Evolutionary conservation across 768 basidiomycete genomes (phyloP).

Genomic region (Termitomyces heimii): DNA sequence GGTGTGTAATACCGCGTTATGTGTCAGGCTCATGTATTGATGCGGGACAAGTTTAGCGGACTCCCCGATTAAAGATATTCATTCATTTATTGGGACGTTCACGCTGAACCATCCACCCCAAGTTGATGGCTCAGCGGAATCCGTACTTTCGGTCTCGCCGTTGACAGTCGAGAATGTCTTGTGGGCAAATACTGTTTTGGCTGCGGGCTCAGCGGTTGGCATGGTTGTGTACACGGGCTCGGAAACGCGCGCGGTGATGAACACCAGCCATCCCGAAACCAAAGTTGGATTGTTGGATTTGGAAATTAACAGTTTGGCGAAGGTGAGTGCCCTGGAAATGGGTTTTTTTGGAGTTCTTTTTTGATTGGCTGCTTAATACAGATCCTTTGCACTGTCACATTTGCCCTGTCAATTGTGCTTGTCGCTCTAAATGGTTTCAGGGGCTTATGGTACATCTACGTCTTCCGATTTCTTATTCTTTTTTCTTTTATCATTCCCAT

Average conservation of each 20-base stretch:
- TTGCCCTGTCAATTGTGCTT: constrained; percentile 83
- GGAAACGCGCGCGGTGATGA: constrained; percentile 97
- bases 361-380: constrained; percentile 21
- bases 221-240: constrained; percentile 92
- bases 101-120: constrained; percentile 55
- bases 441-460: constrained; percentile 93
- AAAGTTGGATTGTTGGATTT: constrained; percentile 89
- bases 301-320: constrained; percentile 93
- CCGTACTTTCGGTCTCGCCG: constrained; percentile 58
- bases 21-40: constrained; percentile 8
- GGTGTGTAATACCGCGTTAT: constrained; percentile 37
- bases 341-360: background rate
- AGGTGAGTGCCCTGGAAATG: constrained; percentile 56
- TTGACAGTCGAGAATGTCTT: constrained; percentile 94
- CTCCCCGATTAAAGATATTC: constrained; percentile 94
- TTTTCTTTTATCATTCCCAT: constrained; percentile 99
- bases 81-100: constrained; percentile 91
- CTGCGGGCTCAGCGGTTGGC: constrained; percentile 89
- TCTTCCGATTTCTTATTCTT: constrained; percentile 93
- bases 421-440: constrained; percentile 96
- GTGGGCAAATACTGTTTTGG: constrained; percentile 97
- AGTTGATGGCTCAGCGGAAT: constrained; percentile 15
- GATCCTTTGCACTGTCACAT: constrained; percentile 94
- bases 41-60: constrained; percentile 54
- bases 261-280: constrained; percentile 94